Base-by-base conservation (phyloP, 2,329 filamentous ascomycete species). In the Pezicula radicicola region DNA sequence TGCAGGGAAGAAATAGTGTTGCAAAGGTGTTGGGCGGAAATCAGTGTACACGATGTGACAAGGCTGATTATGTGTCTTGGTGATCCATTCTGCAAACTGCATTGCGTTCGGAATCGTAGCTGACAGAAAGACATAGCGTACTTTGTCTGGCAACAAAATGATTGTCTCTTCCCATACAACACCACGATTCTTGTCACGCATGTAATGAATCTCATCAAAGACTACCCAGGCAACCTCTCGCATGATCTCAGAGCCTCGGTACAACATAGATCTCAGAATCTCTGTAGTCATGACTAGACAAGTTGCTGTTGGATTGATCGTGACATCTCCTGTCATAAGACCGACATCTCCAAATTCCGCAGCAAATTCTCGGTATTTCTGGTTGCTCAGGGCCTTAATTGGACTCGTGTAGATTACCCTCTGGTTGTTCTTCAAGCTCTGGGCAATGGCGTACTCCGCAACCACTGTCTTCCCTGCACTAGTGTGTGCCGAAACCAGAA, bases 111-210 rank as follows among this genome's bases (percentile, higher is more conserved):
- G 94, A 57, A 99, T 99, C 2, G 95, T 99, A 57, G 94, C 94
- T 30, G 95, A 99, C 55, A 99, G 76, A 72, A 99, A 99, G 51
- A 99, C 95, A 66, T 97, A 99, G 74, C 91, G 89, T 60, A 99
- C 95, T 79, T 99, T 97, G 76, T 99, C 94, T 4, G 94, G 94
- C 28, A 99, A 79, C 60, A 99, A 80, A 65, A 99, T 99, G 67
- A 99, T 97, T 37, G 94, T 97, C 75, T 99, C 94, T 70, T 99
- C 94, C 94, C 94, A 99, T 2, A 99, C 94, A 1, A 99, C 94
- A 76, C 94, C 94, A 72, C 94, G 83, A 47, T 84, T 81, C 72
- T 95, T 95, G 72, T 99, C 94, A 65, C 94, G 85, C 84, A 99
- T 87, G 72, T 99, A 99, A 72, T 99, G 94, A 56, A 99, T 96